Conservation (phyloP, 1,139 yeast species). For the Pichia sp. region DNA sequence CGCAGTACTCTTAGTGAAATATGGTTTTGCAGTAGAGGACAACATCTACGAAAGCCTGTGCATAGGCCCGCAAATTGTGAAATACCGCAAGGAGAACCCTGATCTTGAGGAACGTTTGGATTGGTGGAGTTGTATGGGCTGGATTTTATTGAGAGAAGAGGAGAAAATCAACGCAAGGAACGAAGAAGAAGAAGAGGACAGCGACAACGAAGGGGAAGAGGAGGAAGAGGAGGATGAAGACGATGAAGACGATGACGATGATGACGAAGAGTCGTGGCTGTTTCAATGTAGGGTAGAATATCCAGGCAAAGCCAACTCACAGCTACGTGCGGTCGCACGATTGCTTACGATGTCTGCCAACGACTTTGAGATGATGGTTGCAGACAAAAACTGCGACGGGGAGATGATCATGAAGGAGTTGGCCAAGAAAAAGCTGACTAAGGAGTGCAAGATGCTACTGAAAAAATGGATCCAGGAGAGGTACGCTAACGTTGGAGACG, state of each 20-base stretch:
- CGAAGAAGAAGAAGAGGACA: constrained; percentile 21
- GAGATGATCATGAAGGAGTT: constrained; percentile 4
- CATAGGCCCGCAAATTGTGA: constrained; percentile 47
- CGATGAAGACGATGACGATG: constrained; percentile 25
- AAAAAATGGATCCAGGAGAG: constrained; percentile 8
- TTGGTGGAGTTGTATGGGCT: constrained; percentile 58
- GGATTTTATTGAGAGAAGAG: constrained; percentile 13
- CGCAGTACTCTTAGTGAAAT: constrained; percentile 61
- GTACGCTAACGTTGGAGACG: background rate
- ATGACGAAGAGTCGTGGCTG: constrained; percentile 35
- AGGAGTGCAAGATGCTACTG: constrained; percentile 6
- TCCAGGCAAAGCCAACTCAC: constrained; percentile 39
- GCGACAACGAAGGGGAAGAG: constrained; percentile 23
- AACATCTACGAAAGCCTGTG: constrained; percentile 58
- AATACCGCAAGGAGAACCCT: constrained; percentile 29
- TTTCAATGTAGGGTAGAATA: constrained; percentile 34
- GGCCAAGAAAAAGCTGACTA: background rate
- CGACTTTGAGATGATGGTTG: constrained; percentile 14
- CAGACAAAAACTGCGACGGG: constrained; percentile 9
- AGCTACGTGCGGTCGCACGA: constrained; percentile 38
- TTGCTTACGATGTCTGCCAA: constrained; percentile 32
- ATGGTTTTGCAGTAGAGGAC: constrained; percentile 62
- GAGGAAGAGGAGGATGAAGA: constrained; percentile 20
- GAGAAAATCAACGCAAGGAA: constrained; percentile 18
- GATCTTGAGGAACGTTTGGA: constrained; percentile 43